A percentile compares a stretch with the other conserved stretches of the same genome.
Conservation (phyloP, 441 rosid species). For the Bocquillonia castaneifolia region DNA sequence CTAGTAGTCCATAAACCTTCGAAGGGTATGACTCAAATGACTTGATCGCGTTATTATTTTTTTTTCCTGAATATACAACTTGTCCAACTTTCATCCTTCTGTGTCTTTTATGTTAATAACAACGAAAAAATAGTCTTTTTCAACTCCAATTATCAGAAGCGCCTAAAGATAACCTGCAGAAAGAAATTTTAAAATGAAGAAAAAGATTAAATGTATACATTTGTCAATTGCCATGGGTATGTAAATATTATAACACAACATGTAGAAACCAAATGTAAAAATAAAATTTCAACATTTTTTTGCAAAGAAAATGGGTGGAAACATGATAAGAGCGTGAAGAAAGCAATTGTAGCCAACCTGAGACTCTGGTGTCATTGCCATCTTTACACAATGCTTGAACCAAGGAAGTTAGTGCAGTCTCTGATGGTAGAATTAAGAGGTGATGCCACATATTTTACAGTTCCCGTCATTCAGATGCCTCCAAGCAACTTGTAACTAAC, state of each 20-base stretch:
- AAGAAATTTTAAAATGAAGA: background rate
- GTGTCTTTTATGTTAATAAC: conserved; percentile 27
- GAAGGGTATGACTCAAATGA: conserved; percentile 6
- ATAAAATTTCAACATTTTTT: background rate
- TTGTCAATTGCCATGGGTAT: too few species aligned
- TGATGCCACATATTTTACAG: conserved; percentile 7
- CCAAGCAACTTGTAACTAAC: conserved; percentile 15
- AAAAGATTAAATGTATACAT: too few species aligned
- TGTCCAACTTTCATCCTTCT: conserved; percentile 26
- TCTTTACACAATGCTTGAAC: conserved; percentile 15
- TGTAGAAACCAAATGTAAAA: background rate
- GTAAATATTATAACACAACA: background rate
- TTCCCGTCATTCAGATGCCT: conserved; percentile 22
- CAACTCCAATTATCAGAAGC: conserved; percentile 15
- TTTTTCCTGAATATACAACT: conserved; percentile 14
- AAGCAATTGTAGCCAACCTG: conserved; percentile 30
- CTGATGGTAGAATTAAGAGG: conserved; percentile 1
- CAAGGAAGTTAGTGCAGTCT: conserved; percentile 17
- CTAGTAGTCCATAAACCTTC: conserved; percentile 25
- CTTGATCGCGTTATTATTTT: conserved; percentile 15
- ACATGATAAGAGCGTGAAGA: background rate
- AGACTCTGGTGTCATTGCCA: conserved; percentile 17
- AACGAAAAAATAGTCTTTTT: conserved; percentile 5
- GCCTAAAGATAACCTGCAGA: conserved; percentile 28
- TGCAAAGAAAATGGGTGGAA: background rate